Percentiles rank a stretch among this genome's conserved stretches.
Evolutionary conservation across 225 moss, liverwort and hornwort species (phyloP).

Genomic region (Thuidium tamariscinum): DNA sequence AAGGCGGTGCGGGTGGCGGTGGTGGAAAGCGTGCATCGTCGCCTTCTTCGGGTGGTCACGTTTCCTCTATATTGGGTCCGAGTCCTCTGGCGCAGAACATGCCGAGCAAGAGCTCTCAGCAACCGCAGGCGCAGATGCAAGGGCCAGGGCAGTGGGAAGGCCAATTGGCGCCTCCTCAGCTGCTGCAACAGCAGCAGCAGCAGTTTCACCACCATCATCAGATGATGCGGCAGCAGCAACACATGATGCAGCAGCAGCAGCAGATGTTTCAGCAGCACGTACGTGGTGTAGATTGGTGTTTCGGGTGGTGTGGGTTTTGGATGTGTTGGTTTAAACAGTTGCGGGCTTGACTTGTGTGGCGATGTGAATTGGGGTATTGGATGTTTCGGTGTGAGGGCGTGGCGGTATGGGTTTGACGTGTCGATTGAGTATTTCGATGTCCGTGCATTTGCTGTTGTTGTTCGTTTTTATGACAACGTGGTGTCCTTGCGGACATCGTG

Average conservation of each 20-base stretch:
- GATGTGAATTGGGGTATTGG: background rate
- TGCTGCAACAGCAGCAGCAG: constrained; percentile 16
- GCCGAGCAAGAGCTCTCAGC: background rate
- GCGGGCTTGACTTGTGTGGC: background rate
- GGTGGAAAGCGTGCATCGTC: constrained; percentile 43
- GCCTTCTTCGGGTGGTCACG: constrained; percentile 30
- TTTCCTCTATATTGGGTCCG: constrained; percentile 53
- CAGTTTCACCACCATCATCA: constrained; percentile 23
- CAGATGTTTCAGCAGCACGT: constrained; percentile 43
- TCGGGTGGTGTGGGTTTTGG: background rate
- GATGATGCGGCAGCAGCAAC: constrained; percentile 19
- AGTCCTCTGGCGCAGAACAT: constrained; percentile 50
- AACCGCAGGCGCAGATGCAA: constrained; percentile 22
- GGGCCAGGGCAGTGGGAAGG: constrained; percentile 20
- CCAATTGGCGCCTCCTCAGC: constrained; percentile 18
- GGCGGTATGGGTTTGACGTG: background rate
- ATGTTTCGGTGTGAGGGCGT: background rate
- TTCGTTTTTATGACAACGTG: background rate
- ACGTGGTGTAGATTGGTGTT: background rate
- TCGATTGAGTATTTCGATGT: background rate
- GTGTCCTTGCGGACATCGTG: background rate
- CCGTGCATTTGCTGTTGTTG: background rate
- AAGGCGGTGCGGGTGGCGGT: constrained; percentile 14
- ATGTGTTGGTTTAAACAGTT: background rate
- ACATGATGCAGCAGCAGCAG: constrained; percentile 11